Evolutionary conservation across 2,329 filamentous ascomycete genomes (phyloP).

Genomic region (Fusarium tuaranense): DNA sequence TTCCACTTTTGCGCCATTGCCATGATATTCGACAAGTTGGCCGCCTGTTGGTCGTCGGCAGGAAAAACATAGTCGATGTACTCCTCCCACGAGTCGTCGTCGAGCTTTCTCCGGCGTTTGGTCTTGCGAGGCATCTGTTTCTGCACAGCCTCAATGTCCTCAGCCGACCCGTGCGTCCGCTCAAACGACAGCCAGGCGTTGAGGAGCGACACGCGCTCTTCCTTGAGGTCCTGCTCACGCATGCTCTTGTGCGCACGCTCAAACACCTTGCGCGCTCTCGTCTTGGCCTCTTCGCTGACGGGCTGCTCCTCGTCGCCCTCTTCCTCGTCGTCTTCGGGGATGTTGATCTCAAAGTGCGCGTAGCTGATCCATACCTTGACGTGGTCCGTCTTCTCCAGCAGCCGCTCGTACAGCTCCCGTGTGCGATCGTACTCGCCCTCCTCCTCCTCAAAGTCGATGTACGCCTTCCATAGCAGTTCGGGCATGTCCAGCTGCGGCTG

Average conservation of each 20-base stretch:
- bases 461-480: conserved; percentile 96
- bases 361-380: conserved; percentile 99
- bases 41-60: conserved; percentile 88
- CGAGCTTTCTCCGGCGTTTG: conserved; percentile 91
- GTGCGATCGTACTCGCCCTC: conserved; percentile 91
- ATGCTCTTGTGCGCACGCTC: conserved; percentile 86
- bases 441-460: conserved; percentile 98
- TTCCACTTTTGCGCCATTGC: conserved; percentile 92
- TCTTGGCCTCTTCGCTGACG: conserved; percentile 86
- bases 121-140: conserved; percentile 93
- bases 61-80: conserved; percentile 98
- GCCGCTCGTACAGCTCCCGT: conserved; percentile 85
- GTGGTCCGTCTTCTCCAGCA: conserved; percentile 95
- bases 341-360: conserved; percentile 97
- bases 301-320: conserved; percentile 72
- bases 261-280: conserved; percentile 84
- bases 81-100: conserved; percentile 93
- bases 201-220: conserved; percentile 92
- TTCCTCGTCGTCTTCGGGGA: conserved; percentile 78
- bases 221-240: conserved; percentile 90
- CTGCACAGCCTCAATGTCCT: conserved; percentile 85
- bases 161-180: conserved; percentile 79
- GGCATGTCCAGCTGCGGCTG: conserved; percentile 95
- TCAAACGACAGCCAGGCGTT: conserved; percentile 96
- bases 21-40: conserved; percentile 85